These are phyloP conservation scores for Solanum sitiens DNA, from an alignment of 257 asterid species.

Conservation along the genomic window DNA sequence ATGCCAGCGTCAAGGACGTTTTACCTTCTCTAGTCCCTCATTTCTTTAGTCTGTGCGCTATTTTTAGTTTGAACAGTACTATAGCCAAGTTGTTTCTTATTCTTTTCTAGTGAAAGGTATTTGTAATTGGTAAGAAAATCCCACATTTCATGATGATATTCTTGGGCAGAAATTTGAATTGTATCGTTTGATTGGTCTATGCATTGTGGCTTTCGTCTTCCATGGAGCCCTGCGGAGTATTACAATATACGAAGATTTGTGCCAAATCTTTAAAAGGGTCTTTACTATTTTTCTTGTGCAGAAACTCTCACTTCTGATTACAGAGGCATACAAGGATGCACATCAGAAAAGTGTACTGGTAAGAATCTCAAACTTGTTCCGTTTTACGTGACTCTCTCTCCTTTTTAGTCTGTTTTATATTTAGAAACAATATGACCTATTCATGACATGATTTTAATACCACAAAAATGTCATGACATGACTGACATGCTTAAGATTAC, in stretches of 20 bases:
- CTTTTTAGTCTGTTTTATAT: background rate
- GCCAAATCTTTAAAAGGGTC: background rate
- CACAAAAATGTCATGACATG: background rate
- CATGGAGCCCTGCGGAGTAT: background rate
- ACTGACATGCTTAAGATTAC: background rate
- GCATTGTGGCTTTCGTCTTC: background rate
- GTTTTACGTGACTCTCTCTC: background rate
- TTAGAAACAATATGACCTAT: background rate
- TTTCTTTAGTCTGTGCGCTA: background rate
- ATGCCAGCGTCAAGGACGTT: background rate
- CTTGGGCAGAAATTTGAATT: background rate
- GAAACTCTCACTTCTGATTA: constrained; percentile 79
- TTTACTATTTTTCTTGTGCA: constrained; percentile 6
- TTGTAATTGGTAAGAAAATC: background rate
- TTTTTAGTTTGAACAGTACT: background rate
- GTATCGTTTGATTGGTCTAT: background rate
- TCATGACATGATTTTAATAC: background rate
- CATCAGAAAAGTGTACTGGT: constrained; percentile 90
- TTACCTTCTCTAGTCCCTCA: background rate
- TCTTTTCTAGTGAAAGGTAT: background rate
- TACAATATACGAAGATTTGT: background rate
- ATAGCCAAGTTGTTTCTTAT: background rate
- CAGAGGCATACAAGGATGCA: constrained; percentile 89
- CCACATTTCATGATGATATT: background rate
- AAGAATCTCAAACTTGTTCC: background rate